Percentiles rank a stretch among this genome's conserved stretches.
Evolutionary conservation across 1,139 yeast species (phyloP).

Genomic region (Taphrina populina): DNA sequence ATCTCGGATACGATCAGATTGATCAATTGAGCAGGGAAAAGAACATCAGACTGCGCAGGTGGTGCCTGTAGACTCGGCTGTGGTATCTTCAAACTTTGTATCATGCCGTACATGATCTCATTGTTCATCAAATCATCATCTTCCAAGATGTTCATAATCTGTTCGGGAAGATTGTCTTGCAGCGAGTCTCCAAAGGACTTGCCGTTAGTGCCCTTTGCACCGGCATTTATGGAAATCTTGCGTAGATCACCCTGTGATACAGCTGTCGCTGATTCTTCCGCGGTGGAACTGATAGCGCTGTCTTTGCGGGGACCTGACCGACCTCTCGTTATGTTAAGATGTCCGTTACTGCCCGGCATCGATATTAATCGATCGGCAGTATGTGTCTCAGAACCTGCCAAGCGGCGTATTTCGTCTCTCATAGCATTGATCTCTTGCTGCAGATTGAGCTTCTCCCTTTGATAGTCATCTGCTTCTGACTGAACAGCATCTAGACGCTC

Average conservation of each 20-base stretch:
- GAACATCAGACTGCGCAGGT: constrained; percentile 76
- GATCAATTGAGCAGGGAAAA: constrained; percentile 94
- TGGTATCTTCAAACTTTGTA: constrained; percentile 87
- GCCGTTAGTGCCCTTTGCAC: too few relatives aligned
- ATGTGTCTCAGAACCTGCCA: constrained; percentile 4
- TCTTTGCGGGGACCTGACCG: constrained; percentile 1
- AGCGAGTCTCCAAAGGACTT: too few relatives aligned
- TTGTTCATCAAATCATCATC: constrained; percentile 76
- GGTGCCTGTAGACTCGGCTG: constrained; percentile 77
- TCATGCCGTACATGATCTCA: constrained; percentile 83
- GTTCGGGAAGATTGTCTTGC: constrained; percentile 43
- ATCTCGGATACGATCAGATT: constrained; percentile 89
- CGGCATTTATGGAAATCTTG: too few relatives aligned
- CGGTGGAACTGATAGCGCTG: neutral
- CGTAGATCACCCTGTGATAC: too few relatives aligned
- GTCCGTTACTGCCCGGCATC: neutral
- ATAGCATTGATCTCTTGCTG: constrained; percentile 21
- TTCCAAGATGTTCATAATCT: constrained; percentile 55
- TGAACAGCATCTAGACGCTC: neutral
- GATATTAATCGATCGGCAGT: neutral
- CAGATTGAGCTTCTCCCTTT: constrained; percentile 2
- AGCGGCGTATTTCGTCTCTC: constrained; percentile 12
- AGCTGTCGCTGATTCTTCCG: too few relatives aligned
- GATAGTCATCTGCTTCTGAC: constrained; percentile 10
- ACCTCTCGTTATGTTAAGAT: neutral